phyloP scores from a whole-genome alignment of 768 basidiomycete genomes.

The Suillus hirtellus region DNA sequence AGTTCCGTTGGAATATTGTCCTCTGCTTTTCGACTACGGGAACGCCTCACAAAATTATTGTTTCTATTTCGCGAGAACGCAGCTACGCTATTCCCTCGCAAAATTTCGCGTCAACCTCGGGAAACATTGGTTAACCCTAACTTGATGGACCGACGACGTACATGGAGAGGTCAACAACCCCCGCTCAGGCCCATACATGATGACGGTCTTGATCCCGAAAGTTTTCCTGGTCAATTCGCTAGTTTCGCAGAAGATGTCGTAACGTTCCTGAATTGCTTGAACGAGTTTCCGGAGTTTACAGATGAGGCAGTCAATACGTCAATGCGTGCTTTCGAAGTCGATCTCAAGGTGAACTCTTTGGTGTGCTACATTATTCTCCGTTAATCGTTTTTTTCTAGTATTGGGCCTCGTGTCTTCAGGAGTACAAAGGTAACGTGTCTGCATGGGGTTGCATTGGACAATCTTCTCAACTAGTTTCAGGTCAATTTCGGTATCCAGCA shows the following conservation, averaged over 20 bases:
- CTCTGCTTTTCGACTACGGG: slow-evolving; percentile 51
- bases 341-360: slow-evolving; percentile 43
- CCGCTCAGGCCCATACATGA: slow-evolving; percentile 39
- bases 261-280: slow-evolving; percentile 53
- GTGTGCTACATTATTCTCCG: slow-evolving; percentile 1
- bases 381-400: slow-evolving; percentile 36
- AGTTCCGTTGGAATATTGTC: slow-evolving; percentile 58
- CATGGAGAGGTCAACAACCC: slow-evolving; percentile 36
- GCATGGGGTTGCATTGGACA: background rate
- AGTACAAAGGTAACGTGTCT: slow-evolving; percentile 42
- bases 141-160: slow-evolving; percentile 32
- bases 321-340: slow-evolving; percentile 49
- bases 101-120: slow-evolving; percentile 39
- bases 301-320: slow-evolving; percentile 54
- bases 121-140: slow-evolving; percentile 41
- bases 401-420: slow-evolving; percentile 52
- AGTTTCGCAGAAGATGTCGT: slow-evolving; percentile 49
- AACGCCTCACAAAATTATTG: slow-evolving; percentile 50
- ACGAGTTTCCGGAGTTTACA: slow-evolving; percentile 57
- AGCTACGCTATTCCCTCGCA: slow-evolving; percentile 56
- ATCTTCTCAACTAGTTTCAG: slow-evolving; percentile 28
- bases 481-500: slow-evolving; percentile 51
- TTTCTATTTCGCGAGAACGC: slow-evolving; percentile 57
- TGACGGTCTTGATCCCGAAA: slow-evolving; percentile 48
- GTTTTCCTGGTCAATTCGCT: slow-evolving; percentile 47